Evolutionary conservation across 352 stramenopile species (phyloP), one percentile per base, ranked within the genome.

Genomic region (Globisporangium cystogenes): DNA sequence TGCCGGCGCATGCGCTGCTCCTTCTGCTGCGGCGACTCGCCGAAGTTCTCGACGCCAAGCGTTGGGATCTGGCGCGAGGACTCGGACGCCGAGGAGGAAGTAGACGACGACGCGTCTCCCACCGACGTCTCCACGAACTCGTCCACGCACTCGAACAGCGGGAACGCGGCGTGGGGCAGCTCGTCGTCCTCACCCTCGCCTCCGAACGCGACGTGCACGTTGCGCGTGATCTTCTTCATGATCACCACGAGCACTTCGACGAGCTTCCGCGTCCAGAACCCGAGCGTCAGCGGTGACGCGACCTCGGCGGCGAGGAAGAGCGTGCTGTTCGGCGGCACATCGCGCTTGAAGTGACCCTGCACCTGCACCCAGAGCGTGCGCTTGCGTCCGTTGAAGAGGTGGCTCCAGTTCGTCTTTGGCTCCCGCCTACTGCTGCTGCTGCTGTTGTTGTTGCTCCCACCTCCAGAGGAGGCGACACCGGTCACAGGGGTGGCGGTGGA

Each of bases 221-320:
- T 62, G 16, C 60, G 62, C 4, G 70, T 57, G 36, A 82, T 55
- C 33, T 60, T 76, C 37, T 73, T 69, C 27, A 70, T 56, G 24
- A 79, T 31, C 7, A 60, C 43, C 20, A 80, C 53, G 7, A 82
- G 64, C 45, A 81, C 26, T 27, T 53, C 62, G 16, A 74, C 61
- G 35, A 77, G 53, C 48, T 73, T 56, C 4, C 59, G 55, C 18
- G 61, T 69, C 57, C 74, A 71, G 41, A 74, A 74, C 10, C 62
- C 62, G 0, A 76, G 36, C 4, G 54, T 43, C 4, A 74, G 60
- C 0, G 59, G 53, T 1, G 62, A 64, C 4, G 70, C 66, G 16
- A 90, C 53, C 43, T 87, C 76, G 8, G 69, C 59, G 14, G 77
- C 76, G 27, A 92, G 37, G 23, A 75, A 85, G 16, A 86, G 12